Percentiles rank a stretch among this genome's conserved stretches.
Conservation (phyloP, 2,329 filamentous ascomycete species). For the Thelonectria discophora region DNA sequence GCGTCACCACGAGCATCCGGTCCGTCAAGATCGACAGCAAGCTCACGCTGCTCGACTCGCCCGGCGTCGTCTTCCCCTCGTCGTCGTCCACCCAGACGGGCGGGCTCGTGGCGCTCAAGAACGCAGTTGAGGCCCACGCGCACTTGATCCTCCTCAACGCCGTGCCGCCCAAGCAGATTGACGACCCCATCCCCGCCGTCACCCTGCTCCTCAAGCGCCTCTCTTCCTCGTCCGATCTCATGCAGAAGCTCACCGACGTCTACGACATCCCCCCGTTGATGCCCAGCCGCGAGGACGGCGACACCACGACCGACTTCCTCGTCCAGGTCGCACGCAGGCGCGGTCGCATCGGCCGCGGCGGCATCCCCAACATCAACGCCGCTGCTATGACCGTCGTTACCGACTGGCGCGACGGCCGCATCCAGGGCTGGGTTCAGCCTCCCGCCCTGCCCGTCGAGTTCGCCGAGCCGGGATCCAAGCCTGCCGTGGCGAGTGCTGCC, state of each 20-base stretch:
- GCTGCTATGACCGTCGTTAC: constrained; percentile 93
- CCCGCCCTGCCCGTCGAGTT: constrained; percentile 69
- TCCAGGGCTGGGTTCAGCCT: constrained; percentile 89
- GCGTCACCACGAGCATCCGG: constrained; percentile 87
- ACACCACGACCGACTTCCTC: constrained; percentile 88
- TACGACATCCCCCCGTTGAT: constrained; percentile 88
- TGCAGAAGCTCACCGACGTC: constrained; percentile 80
- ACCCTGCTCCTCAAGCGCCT: constrained; percentile 84
- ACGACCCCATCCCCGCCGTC: constrained; percentile 89
- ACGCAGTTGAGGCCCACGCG: constrained; percentile 77
- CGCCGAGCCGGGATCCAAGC: constrained; percentile 35
- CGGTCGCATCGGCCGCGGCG: constrained; percentile 86
- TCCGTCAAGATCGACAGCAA: constrained; percentile 95
- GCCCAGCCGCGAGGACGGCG: constrained; percentile 69
- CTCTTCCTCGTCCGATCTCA: constrained; percentile 74
- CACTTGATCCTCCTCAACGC: constrained; percentile 89
- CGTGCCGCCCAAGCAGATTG: constrained; percentile 91
- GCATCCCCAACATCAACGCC: constrained; percentile 85
- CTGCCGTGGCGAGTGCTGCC: constrained; percentile 47
- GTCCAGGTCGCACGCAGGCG: constrained; percentile 95
- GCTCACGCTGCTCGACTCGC: constrained; percentile 91
- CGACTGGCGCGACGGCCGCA: constrained; percentile 96
- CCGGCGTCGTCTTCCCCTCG: constrained; percentile 92
- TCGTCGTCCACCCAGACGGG: constrained; percentile 53
- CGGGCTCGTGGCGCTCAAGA: constrained; percentile 63